These are phyloP conservation scores for Manihot esculenta DNA, from an alignment of 441 rosid species.

Conservation along the genomic window DNA sequence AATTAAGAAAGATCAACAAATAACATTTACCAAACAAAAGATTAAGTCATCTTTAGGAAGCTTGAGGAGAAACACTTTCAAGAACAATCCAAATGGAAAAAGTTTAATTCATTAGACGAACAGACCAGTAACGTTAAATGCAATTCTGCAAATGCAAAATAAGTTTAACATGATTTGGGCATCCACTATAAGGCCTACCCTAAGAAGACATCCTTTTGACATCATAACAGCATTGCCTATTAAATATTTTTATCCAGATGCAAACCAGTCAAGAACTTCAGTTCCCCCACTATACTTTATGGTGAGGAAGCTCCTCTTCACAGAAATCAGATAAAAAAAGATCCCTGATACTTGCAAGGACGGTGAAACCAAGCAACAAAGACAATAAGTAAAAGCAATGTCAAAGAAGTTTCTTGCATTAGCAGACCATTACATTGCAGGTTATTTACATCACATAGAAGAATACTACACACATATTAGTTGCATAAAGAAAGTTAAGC, in stretches of 20 bases:
- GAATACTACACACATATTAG: neutral
- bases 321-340: neutral
- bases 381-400: neutral
- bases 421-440: no score
- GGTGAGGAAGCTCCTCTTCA: neutral
- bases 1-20: neutral
- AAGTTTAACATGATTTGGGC: no score
- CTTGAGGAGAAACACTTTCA: constrained; percentile 11
- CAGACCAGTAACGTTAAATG: no score
- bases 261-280: neutral
- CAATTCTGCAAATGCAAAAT: neutral
- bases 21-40: neutral
- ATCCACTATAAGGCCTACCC: neutral
- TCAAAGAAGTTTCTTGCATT: neutral
- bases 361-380: constrained; percentile 1
- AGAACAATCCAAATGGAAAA: no score
- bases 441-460: neutral
- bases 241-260: neutral
- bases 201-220: neutral
- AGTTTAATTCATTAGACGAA: no score
- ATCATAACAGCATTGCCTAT: neutral
- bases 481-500: neutral
- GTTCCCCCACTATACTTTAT: neutral
- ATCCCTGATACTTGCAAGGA: no score
- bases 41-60: neutral